Evolutionary conservation across 2,329 filamentous ascomycete genomes (phyloP).

Genomic region (Microdochium nivale): DNA sequence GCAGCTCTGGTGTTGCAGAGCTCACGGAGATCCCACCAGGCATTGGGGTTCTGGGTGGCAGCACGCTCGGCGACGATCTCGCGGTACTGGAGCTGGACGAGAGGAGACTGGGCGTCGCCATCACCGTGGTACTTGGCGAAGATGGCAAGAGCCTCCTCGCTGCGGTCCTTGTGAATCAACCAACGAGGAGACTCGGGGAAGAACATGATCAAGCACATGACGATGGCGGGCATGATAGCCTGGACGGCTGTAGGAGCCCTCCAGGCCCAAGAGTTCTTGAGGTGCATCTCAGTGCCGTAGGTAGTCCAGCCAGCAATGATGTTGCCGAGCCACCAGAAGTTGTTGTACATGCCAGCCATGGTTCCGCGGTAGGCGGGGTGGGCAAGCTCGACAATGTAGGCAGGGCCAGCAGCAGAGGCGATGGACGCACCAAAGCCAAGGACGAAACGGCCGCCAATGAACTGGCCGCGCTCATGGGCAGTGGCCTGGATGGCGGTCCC

Average conservation of each 20-base stretch:
- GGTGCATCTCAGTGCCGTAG: constrained; percentile 26
- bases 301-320: constrained; percentile 46
- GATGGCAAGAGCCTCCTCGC: constrained; percentile 45
- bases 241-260: constrained; percentile 48
- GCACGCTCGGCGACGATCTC: constrained; percentile 44
- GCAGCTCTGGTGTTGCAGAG: constrained; percentile 37
- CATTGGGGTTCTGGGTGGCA: constrained; percentile 41
- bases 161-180: constrained; percentile 35
- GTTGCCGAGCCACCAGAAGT: constrained; percentile 39
- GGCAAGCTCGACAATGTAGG: constrained; percentile 55
- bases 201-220: constrained; percentile 29
- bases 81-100: constrained; percentile 48
- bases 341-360: constrained; percentile 46
- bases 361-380: constrained; percentile 55
- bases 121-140: constrained; percentile 53
- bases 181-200: constrained; percentile 26
- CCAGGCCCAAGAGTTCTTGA: constrained; percentile 43
- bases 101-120: constrained; percentile 38
- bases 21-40: constrained; percentile 51
- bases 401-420: constrained; percentile 49
- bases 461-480: constrained; percentile 34
- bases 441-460: constrained; percentile 47
- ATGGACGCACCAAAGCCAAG: constrained; percentile 52
- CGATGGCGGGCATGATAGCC: constrained; percentile 32
- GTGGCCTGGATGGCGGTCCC: constrained; percentile 42